Percentiles rank a stretch among this genome's conserved stretches.
These are phyloP conservation scores for Tillandsia leiboldiana DNA, from an alignment of 176 grass and related monocot species.

Conservation along the genomic window DNA sequence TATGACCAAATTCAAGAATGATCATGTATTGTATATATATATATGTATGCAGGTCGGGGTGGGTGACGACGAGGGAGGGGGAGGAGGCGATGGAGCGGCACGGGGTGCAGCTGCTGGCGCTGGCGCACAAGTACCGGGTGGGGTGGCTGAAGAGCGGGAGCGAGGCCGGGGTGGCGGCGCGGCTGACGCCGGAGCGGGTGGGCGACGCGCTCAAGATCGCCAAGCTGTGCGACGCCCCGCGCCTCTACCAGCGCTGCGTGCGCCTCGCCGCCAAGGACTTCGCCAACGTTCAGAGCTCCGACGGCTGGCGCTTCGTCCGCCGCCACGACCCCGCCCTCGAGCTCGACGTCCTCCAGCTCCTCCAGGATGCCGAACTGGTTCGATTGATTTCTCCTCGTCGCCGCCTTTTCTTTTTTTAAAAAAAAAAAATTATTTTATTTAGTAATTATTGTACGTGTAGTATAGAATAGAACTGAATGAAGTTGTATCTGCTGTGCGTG, in stretches of 20 bases:
- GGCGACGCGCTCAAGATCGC: slow-evolving; percentile 64
- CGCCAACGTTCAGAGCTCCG: slow-evolving; percentile 39
- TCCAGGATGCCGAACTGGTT: slow-evolving; percentile 51
- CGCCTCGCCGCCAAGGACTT: slow-evolving; percentile 48
- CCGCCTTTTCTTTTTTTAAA: background rate
- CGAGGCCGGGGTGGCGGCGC: slow-evolving; percentile 43
- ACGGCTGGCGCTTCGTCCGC: slow-evolving; percentile 54
- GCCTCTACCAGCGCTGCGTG: slow-evolving; percentile 44
- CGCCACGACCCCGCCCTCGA: slow-evolving; percentile 40
- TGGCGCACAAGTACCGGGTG: slow-evolving; percentile 57
- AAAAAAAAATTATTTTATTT: too few species aligned
- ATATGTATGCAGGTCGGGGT: background rate
- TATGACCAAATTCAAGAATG: too few species aligned
- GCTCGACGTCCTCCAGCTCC: slow-evolving; percentile 36
- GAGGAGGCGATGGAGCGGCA: slow-evolving; percentile 41
- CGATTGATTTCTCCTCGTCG: background rate
- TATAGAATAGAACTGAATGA: background rate
- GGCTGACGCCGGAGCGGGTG: slow-evolving; percentile 28
- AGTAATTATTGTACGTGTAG: background rate
- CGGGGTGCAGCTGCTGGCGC: slow-evolving; percentile 41
- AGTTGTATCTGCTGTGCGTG: background rate
- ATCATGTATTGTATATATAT: background rate
- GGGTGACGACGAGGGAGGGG: slow-evolving; percentile 6
- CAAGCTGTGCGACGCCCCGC: slow-evolving; percentile 53
- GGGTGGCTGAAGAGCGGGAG: slow-evolving; percentile 49